Percentiles rank a stretch among this genome's conserved stretches.
phyloP scores from a whole-genome alignment of 139 green algal genomes.

The Picochlorum sp. region DNA sequence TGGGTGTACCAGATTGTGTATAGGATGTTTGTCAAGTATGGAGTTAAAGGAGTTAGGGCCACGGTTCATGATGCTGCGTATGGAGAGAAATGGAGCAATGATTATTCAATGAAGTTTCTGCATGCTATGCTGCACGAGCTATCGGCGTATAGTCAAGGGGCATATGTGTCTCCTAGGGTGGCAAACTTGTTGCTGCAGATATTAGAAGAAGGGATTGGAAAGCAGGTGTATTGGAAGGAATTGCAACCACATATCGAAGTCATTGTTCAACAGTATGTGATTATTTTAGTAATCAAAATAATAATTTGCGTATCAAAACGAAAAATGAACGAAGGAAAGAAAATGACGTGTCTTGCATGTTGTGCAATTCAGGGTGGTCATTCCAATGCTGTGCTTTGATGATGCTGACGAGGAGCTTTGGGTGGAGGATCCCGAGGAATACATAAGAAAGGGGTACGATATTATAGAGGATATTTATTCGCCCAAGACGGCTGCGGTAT shows the following conservation, averaged over 20 bases:
- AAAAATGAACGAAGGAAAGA: no score
- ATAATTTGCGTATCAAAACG: neutral
- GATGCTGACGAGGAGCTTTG: constrained; percentile 83
- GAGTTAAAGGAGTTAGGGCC: constrained; percentile 35
- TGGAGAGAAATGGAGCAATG: constrained; percentile 42
- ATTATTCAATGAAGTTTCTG: constrained; percentile 62
- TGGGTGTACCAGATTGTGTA: constrained; percentile 84
- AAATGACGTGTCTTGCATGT: no score
- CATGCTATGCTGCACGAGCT: constrained; percentile 59
- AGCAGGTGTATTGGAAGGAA: constrained; percentile 47
- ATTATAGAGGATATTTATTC: constrained; percentile 96
- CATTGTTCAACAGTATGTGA: constrained; percentile 40
- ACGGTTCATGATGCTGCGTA: constrained; percentile 44
- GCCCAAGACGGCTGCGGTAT: constrained; percentile 76
- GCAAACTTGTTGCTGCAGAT: constrained; percentile 78
- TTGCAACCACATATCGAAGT: constrained; percentile 62
- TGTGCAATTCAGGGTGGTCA: no score
- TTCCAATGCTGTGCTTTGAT: constrained; percentile 86
- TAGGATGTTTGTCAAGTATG: constrained; percentile 67
- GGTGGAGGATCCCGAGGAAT: constrained; percentile 92
- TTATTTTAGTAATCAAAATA: neutral
- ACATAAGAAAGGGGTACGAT: constrained; percentile 94
- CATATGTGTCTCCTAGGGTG: constrained; percentile 52
- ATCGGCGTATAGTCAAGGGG: constrained; percentile 32
- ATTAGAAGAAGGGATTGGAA: constrained; percentile 33